Evolutionary conservation across 2,329 filamentous ascomycete species (phyloP), one percentile per base, ranked within the genome.

Genomic region (Colletotrichum sp.): DNA sequence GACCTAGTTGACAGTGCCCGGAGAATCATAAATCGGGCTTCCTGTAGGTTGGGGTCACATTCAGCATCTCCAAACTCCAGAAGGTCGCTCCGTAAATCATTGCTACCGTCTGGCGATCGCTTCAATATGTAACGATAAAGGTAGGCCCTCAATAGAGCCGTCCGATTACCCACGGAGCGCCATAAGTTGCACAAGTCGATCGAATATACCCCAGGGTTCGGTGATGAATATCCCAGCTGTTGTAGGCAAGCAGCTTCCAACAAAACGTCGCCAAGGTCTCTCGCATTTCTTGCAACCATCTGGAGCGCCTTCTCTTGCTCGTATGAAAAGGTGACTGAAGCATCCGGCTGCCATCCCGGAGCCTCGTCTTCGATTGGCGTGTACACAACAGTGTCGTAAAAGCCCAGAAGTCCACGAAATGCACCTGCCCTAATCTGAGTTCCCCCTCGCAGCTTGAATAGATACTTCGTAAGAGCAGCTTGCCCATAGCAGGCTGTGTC

Each of bases 381-480:
- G 13, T 36, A 30, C 0, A 8, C 6, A 36, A 36, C 34, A 4
- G 6, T 36, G 34, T 32, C 30, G 0, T 32, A 32, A 32, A 32
- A 32, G 30, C 30, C 30, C 0, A 32, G 30, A 32, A 32, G 30
- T 32, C 12, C 32, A 34, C 32, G 44, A 52, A 52, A 52, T 0
- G 44, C 6, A 3, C 44, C 44, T 0, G n/a, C 1, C 0, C 44
- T 52, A 0, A 13, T 3, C 3, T 5, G 6, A 0, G 44, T 2
- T 52, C 4, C 44, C n/a, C 44, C 44, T 22, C 44, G n/a, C 2
- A 52, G 3, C 1, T 24, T 52, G 6, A 0, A 52, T 0, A 52
- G 10, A 52, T 52, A 10, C n/a, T 3, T 3, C 6, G 10, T 5
- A 8, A 52, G n/a, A 6, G 44, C 44, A 3, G 0, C 6, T 8